Percentiles rank a stretch among this genome's conserved stretches.
Evolutionary conservation across 495 filamentous ascomycete genomes (phyloP).

Genomic region (Lepraria neglecta): DNA sequence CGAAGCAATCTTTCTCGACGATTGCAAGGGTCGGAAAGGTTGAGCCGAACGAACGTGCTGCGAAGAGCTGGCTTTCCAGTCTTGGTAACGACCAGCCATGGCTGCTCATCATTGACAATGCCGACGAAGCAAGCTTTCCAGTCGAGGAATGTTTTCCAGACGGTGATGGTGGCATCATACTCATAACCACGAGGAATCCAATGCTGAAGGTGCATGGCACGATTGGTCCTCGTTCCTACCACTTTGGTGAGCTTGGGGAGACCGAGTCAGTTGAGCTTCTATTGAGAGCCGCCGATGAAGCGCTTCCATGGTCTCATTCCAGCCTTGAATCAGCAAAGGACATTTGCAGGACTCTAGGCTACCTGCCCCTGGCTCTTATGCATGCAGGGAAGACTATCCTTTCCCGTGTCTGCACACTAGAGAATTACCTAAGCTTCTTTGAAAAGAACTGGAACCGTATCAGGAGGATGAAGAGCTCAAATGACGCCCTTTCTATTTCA

Average conservation of each 20-base stretch:
- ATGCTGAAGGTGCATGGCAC: slow-evolving; percentile 30
- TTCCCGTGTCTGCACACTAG: slow-evolving; percentile 7
- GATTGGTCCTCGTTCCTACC: slow-evolving; percentile 26
- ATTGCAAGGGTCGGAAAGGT: slow-evolving; percentile 31
- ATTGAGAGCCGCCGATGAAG: slow-evolving; percentile 26
- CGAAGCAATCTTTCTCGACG: slow-evolving; percentile 28
- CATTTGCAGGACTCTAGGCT: slow-evolving; percentile 33
- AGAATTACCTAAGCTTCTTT: slow-evolving; percentile 29
- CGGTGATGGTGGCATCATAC: slow-evolving; percentile 35
- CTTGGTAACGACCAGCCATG: slow-evolving; percentile 27
- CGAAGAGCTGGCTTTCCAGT: slow-evolving; percentile 27
- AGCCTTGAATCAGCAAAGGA: slow-evolving; percentile 18
- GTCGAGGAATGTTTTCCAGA: slow-evolving; percentile 34
- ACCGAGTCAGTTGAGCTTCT: slow-evolving; percentile 34
- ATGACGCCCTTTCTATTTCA: neutral
- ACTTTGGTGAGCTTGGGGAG: slow-evolving; percentile 32
- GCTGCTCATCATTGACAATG: slow-evolving; percentile 43
- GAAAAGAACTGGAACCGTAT: slow-evolving; percentile 29
- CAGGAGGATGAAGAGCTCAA: slow-evolving; percentile 26
- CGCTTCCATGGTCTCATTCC: slow-evolving; percentile 20
- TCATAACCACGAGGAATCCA: slow-evolving; percentile 40
- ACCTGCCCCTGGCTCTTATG: slow-evolving; percentile 35
- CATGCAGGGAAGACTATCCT: slow-evolving; percentile 32
- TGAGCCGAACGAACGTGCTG: slow-evolving; percentile 23
- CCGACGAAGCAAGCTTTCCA: slow-evolving; percentile 32